Evolutionary conservation across 2,329 filamentous ascomycete species (phyloP).

Genomic region (Exophiala spinifera): DNA sequence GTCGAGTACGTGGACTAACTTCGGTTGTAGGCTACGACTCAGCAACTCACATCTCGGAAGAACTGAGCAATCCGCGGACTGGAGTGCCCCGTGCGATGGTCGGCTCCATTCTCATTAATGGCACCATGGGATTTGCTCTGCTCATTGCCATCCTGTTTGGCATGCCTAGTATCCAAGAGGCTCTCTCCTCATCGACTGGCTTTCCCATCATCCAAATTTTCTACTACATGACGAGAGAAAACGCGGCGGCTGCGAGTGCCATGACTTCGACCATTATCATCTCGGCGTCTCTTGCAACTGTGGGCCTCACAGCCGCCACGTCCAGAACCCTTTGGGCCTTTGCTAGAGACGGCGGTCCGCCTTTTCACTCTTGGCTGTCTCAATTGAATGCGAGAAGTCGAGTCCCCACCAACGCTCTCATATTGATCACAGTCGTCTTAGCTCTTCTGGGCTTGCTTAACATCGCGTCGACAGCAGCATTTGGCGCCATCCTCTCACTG

Average conservation of each 20-base stretch:
- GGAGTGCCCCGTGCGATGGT: conserved; percentile 50
- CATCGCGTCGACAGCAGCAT: conserved; percentile 38
- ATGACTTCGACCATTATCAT: conserved; percentile 32
- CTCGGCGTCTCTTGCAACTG: neutral
- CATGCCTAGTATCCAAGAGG: conserved; percentile 39
- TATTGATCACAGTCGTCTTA: conserved; percentile 49
- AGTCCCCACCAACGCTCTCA: conserved; percentile 45
- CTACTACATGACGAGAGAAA: conserved; percentile 40
- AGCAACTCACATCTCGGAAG: conserved; percentile 38
- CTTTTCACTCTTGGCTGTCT: conserved; percentile 4
- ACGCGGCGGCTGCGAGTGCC: conserved; percentile 42
- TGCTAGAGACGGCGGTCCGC: conserved; percentile 18
- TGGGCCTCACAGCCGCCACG: neutral
- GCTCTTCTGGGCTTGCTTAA: conserved; percentile 46
- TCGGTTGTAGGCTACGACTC: neutral
- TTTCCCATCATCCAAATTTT: conserved; percentile 53
- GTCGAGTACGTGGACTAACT: neutral
- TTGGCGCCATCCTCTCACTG: conserved; percentile 56
- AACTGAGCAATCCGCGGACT: conserved; percentile 47
- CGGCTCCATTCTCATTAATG: conserved; percentile 47
- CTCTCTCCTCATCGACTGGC: conserved; percentile 41
- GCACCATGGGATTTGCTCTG: conserved; percentile 46
- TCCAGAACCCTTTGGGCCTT: conserved; percentile 43
- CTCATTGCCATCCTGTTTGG: conserved; percentile 45
- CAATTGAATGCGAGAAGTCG: conserved; percentile 24